Base-by-base conservation (phyloP, 176 grass and related monocot species). In the Poa pratensis region DNA sequence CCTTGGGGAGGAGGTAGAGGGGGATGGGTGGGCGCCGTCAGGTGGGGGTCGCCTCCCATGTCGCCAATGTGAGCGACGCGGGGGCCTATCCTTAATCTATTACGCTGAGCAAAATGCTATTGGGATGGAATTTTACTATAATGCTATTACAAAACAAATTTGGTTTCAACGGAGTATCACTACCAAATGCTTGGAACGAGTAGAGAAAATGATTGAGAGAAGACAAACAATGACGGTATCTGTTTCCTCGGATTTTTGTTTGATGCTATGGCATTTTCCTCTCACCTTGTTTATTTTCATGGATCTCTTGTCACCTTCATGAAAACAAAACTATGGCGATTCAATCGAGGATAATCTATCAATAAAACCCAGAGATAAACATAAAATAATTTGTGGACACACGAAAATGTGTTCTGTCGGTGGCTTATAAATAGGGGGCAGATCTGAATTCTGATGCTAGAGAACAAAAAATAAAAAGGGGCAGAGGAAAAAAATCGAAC, bases 321-420 rank as follows among this genome's bases (percentile, higher is more conserved):
- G 48, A 75, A 54, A 75, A 75, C 48, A 52, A 53, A 53, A 19
- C 49, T 27, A 12, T 3, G 48, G 73, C 73, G 73, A 13, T 75
- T 54, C 73, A 34, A 54, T 11, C 48, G 27, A 75, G 24, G 73
- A 20, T 2, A 53, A 53, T 30, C 24, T 54, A 75, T 30, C 73
- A 30, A 75, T 20, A 75, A 34, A 53, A 53, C 45, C 71, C 46
- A 19, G 1, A 28, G 45, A 30, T 18, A 30, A 53, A 7, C 26
- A 30, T 1, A 53, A 75, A 75, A 6, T 32, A 20, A 7, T 32
- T 1, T 17, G 1, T 28, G 5, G 73, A 6, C 48, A 10, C 45
- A 0, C 24, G 11, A 32, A 75, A 32, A 53, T 53, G 48, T 5
- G 49, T 53, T 52, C 73, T 0, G 16, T 30, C 16, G 49, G 72